Evolutionary conservation across 495 filamentous ascomycete genomes (phyloP).

Genomic region (Daldinia decipiens): DNA sequence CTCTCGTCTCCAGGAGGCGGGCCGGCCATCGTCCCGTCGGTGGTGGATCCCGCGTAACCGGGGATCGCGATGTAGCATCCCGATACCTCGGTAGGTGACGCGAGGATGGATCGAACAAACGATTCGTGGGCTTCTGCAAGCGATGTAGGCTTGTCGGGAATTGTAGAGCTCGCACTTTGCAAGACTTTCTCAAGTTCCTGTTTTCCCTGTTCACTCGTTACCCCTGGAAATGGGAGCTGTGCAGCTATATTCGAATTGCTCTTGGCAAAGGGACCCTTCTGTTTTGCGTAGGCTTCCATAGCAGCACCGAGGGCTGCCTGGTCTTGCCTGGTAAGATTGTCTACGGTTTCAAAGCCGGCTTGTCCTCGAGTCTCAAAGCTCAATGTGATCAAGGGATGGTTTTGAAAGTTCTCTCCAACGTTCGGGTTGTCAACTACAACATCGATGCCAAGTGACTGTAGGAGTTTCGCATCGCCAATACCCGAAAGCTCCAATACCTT

Average conservation of each 20-base stretch:
- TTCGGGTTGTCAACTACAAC: conserved; percentile 57
- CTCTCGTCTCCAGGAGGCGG: conserved; percentile 24
- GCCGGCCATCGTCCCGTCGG: background rate
- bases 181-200: conserved; percentile 9
- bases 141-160: background rate
- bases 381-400: conserved; percentile 28
- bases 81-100: conserved; percentile 69
- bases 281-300: background rate
- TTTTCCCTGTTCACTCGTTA: background rate
- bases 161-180: background rate
- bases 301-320: background rate
- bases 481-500: conserved; percentile 67
- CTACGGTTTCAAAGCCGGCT: conserved; percentile 49
- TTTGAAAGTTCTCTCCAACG: conserved; percentile 62
- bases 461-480: conserved; percentile 59
- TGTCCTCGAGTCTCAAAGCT: conserved; percentile 11
- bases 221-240: conserved; percentile 64
- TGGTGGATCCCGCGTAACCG: conserved; percentile 1
- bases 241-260: conserved; percentile 76
- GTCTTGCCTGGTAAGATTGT: conserved; percentile 1
- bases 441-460: conserved; percentile 58
- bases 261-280: conserved; percentile 56
- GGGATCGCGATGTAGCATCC: conserved; percentile 36
- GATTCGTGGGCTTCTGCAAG: conserved; percentile 66
- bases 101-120: conserved; percentile 71